Evolutionary conservation across 306 rosid species (phyloP), one percentile per base, ranked within the genome.

Genomic region (Trifolium subterraneum): DNA sequence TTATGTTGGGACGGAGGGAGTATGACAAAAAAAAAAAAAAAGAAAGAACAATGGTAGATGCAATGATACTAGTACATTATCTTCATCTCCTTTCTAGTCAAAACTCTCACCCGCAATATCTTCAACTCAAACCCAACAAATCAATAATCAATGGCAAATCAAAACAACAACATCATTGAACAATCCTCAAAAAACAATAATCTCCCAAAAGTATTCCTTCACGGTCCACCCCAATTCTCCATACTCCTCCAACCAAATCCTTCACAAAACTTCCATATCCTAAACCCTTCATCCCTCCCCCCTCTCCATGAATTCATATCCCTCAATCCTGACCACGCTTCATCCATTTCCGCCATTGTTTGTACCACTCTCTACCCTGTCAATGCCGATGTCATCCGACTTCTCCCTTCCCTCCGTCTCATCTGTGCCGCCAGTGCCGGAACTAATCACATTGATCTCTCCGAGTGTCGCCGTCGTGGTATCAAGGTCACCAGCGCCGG

Each of bases 401-500:
- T 23, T 13, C 79, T 83, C 0, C 88, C 85, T 1, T 75, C 85
- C 1, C 72, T 88, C 18, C 68, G 81, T 16, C 73, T 88, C 5
- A 3, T 88, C 7, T 58, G 75, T 25, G 71, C 84, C 22, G 0
- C 79, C 19, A 84, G 75, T 58, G 70, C 65, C 2, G 87, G 90
- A 8, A 52, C 81, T 9, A 31, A 86, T 23, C 88, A 84, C 14
- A 69, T 88, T 7, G 90, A 88, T 62, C 35, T 81, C 51, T 1
- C 12, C 0, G 88, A 81, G 73, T 88, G 88, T n/a, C 67, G 72
- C 54, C 75, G 72, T 20, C 60, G 67, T 0, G 78, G 78, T 14
- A 19, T 81, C 3, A 12, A 38, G 19, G 81, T 88, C 7, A 88
- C 87, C 50, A 55, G 41, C n/a, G 81, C 85, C 1, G 76, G 83